phyloP scores from a whole-genome alignment of 1,139 yeast genomes.

The Protomyces gravidus region DNA sequence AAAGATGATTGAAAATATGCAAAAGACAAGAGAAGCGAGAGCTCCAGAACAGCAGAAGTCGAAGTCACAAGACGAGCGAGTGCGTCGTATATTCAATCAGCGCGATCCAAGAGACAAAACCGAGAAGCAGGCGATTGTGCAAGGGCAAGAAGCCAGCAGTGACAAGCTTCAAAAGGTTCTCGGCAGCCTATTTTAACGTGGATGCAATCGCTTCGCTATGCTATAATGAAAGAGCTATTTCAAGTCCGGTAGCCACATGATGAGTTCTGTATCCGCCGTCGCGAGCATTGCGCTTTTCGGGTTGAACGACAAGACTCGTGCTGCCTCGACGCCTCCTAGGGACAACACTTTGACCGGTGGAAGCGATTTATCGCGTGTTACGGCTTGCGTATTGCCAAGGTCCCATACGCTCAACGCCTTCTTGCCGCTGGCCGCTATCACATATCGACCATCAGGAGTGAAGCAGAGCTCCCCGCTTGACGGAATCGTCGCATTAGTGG shows the following conservation, averaged over 20 bases:
- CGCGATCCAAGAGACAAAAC: constrained; percentile 31
- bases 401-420: constrained; percentile 63
- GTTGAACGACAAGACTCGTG: constrained; percentile 67
- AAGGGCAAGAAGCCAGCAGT: neutral
- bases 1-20: constrained; percentile 68
- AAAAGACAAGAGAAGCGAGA: constrained; percentile 47
- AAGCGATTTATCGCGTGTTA: constrained; percentile 35
- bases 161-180: neutral
- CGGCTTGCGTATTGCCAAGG: constrained; percentile 44
- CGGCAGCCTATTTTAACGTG: neutral
- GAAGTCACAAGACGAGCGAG: neutral
- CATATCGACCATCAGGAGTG: constrained; percentile 76
- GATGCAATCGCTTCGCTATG: neutral
- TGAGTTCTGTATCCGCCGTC: constrained; percentile 59
- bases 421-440: constrained; percentile 56
- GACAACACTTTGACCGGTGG: constrained; percentile 39
- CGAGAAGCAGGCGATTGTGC: constrained; percentile 7
- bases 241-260: constrained; percentile 28
- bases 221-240: neutral
- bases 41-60: constrained; percentile 23
- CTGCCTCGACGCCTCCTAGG: constrained; percentile 43
- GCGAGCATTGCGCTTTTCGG: constrained; percentile 75
- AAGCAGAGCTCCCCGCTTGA: constrained; percentile 58
- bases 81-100: constrained; percentile 34
- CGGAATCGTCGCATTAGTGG: neutral